phyloP scores from a whole-genome alignment of 768 basidiomycete species.

The Boletus edulis region DNA sequence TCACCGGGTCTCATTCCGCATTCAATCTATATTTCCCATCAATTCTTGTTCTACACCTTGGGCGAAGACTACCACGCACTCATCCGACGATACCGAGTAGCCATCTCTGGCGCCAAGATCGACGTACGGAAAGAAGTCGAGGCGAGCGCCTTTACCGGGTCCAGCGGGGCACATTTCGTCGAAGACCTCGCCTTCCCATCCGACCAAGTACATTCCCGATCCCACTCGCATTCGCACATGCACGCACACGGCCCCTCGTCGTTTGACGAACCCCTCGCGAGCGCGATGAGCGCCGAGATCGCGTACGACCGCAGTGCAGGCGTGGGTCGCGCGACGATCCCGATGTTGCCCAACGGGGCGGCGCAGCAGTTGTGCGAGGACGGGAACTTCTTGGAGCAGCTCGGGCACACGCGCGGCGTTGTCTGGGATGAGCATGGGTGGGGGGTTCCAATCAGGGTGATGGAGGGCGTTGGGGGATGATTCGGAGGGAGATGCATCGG shows the following conservation, averaged over 20 bases:
- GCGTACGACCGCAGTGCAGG: constrained; percentile 41
- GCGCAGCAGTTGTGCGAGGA: constrained; percentile 16
- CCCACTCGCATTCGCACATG: constrained; percentile 28
- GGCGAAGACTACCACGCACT: constrained; percentile 79
- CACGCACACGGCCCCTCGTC: constrained; percentile 42
- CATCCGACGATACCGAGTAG: constrained; percentile 61
- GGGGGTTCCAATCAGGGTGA: constrained; percentile 55
- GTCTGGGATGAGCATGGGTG: constrained; percentile 17
- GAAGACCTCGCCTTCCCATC: constrained; percentile 16
- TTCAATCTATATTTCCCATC: constrained; percentile 79
- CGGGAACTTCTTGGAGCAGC: constrained; percentile 14
- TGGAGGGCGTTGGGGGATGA: constrained; percentile 54
- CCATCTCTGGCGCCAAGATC: constrained; percentile 55
- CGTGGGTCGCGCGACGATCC: constrained; percentile 45
- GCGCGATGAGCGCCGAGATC: constrained; percentile 65
- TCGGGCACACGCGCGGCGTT: constrained; percentile 14
- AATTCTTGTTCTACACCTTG: constrained; percentile 77
- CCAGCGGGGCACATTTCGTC: constrained; percentile 21
- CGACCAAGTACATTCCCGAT: constrained; percentile 2
- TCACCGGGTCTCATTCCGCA: constrained; percentile 53
- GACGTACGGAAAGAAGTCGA: constrained; percentile 73
- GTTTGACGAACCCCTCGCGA: constrained; percentile 73
- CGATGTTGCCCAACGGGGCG: constrained; percentile 78
- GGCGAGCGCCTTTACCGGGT: constrained; percentile 49
- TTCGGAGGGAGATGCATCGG: constrained; percentile 50